Conservation (phyloP, 106 monocot species). For the Chionographis japonica region DNA sequence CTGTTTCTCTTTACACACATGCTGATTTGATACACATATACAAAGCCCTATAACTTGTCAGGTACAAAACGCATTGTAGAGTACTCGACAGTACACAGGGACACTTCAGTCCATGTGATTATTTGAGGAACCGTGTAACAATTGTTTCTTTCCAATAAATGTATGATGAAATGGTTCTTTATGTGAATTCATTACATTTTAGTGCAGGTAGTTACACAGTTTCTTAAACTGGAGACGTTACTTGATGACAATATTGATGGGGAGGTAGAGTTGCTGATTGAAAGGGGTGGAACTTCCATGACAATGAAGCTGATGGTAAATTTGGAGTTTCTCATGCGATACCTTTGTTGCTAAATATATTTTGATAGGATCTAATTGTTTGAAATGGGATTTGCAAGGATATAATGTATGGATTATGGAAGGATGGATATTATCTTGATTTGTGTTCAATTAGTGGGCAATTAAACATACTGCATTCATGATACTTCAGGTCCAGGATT, state of each 20-base stretch:
- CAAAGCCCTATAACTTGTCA: too few species aligned
- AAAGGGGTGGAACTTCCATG: slow-evolving; percentile 72
- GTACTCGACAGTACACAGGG: too few species aligned
- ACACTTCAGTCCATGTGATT: too few species aligned
- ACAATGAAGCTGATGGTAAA: slow-evolving; percentile 59
- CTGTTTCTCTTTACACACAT: too few species aligned
- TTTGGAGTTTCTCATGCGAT: slow-evolving; percentile 1
- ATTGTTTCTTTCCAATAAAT: too few species aligned
- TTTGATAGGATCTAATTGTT: neutral
- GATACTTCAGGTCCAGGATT: slow-evolving; percentile 78
- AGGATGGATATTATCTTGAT: too few species aligned
- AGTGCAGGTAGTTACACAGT: slow-evolving; percentile 85
- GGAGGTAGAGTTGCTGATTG: slow-evolving; percentile 68
- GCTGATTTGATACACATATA: too few species aligned
- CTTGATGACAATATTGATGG: slow-evolving; percentile 69
- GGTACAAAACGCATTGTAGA: too few species aligned
- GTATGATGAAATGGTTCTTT: neutral
- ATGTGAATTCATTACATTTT: slow-evolving; percentile 1
- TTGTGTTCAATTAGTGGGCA: too few species aligned
- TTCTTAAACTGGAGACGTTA: slow-evolving; percentile 77
- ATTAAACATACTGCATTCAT: too few species aligned
- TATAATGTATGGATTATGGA: neutral
- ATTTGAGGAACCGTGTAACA: too few species aligned
- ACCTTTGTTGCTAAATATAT: neutral
- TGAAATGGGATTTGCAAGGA: neutral